These are phyloP conservation scores for Mesotaenium endlicherianum DNA, from an alignment of 139 green algal species.

Conservation along the genomic window DNA sequence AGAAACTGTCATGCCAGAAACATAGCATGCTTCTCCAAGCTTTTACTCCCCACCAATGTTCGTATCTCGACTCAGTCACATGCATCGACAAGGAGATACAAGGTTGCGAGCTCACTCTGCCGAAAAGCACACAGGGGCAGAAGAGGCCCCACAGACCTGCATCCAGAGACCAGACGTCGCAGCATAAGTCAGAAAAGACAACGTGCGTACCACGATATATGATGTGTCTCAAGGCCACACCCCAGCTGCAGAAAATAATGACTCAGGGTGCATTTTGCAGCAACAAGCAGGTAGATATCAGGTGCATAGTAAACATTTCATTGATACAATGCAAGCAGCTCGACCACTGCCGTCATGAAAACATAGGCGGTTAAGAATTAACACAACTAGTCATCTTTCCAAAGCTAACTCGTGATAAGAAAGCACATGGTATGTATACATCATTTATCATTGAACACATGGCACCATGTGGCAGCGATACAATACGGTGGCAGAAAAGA, in stretches of 20 bases:
- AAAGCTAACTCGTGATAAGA: neutral
- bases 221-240: neutral
- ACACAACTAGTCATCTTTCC: neutral
- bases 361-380: neutral
- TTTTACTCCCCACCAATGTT: too few relatives aligned
- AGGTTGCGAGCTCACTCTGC: constrained; percentile 6
- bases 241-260: neutral
- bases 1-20: too few relatives aligned
- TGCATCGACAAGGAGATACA: too few relatives aligned
- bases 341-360: neutral
- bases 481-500: neutral
- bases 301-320: neutral
- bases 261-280: neutral
- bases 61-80: too few relatives aligned
- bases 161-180: neutral
- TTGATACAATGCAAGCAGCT: neutral
- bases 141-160: constrained; percentile 22
- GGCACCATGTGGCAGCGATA: neutral
- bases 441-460: neutral
- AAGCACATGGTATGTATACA: neutral
- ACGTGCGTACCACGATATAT: neutral
- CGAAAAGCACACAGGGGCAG: constrained; percentile 38
- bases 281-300: neutral
- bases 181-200: neutral
- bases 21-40: too few relatives aligned